A percentile compares a stretch with the other conserved stretches of the same genome.
Evolutionary conservation across 208 protist species (phyloP).

Genomic region (Plasmodiophora brassicae): DNA sequence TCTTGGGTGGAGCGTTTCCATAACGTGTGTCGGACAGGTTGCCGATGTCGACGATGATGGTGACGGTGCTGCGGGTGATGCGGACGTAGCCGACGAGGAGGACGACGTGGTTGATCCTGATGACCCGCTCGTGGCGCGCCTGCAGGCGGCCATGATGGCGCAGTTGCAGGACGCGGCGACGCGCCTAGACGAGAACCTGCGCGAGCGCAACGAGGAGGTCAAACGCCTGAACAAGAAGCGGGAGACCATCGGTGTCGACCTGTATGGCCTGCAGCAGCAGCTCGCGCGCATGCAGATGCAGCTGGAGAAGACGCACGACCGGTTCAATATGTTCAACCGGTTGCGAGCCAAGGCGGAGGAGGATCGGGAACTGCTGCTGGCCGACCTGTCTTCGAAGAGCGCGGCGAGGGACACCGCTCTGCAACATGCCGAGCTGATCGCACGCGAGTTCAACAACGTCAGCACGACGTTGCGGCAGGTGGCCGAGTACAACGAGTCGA

Average conservation of each 20-base stretch:
- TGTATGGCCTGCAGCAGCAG: conserved; percentile 35
- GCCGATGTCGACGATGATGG: too few relatives aligned
- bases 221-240: not conserved
- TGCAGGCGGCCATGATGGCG: not conserved
- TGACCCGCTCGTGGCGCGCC: not conserved
- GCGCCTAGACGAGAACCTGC: not conserved
- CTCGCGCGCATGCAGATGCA: conserved; percentile 37
- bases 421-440: not conserved
- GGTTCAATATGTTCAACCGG: conserved; percentile 29
- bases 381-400: not conserved
- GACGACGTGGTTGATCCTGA: not conserved
- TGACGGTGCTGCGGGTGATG: not conserved
- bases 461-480: conserved; percentile 5
- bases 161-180: not conserved
- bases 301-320: conserved; percentile 35
- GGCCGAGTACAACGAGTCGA: conserved; percentile 10
- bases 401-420: not conserved
- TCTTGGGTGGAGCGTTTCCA: too few relatives aligned
- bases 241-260: conserved; percentile 30
- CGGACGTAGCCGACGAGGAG: not conserved
- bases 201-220: not conserved
- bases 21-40: too few relatives aligned
- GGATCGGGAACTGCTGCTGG: not conserved
- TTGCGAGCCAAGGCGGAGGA: conserved; percentile 14
- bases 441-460: not conserved